These are phyloP conservation scores for Colletotrichum caudatum DNA, from an alignment of 2,329 filamentous ascomycete genomes.

Conservation along the genomic window DNA sequence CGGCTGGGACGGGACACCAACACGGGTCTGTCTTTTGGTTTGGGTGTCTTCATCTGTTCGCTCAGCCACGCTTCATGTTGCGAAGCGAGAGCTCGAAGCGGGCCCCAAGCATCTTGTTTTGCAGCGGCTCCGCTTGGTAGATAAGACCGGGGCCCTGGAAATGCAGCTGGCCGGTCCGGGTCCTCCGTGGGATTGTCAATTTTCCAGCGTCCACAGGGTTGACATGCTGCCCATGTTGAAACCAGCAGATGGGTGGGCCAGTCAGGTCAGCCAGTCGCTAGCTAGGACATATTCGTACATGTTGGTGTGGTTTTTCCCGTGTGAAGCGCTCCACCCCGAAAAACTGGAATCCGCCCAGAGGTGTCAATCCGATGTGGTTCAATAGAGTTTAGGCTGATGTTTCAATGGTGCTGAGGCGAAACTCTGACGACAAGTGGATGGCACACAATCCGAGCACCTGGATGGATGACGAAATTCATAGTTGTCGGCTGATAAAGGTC, in stretches of 20 bases:
- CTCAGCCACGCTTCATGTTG: constrained; percentile 40
- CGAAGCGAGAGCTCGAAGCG: constrained; percentile 9
- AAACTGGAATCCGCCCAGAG: not conserved
- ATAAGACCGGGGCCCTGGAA: not conserved
- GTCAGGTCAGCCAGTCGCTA: not conserved
- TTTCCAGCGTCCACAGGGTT: not conserved
- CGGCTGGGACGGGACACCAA: constrained; percentile 1
- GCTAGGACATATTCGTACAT: not conserved
- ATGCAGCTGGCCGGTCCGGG: constrained; percentile 22
- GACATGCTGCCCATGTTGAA: not conserved
- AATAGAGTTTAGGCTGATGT: constrained; percentile 34
- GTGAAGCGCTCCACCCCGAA: constrained; percentile 10
- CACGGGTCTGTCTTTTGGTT: constrained; percentile 11
- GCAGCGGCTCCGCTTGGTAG: not conserved
- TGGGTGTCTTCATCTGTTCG: not conserved
- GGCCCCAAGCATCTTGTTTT: constrained; percentile 7
- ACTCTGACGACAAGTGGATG: constrained; percentile 12
- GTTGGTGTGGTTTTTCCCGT: not conserved
- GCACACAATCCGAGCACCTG: constrained; percentile 15
- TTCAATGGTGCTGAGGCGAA: constrained; percentile 20
- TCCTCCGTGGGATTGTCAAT: constrained; percentile 3
- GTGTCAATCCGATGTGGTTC: not conserved
- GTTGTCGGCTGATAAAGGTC: not conserved
- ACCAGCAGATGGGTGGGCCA: not conserved
- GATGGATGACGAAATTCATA: constrained; percentile 8